Evolutionary conservation across 2,329 filamentous ascomycete genomes (phyloP).

Genomic region (Blumeria hordei): DNA sequence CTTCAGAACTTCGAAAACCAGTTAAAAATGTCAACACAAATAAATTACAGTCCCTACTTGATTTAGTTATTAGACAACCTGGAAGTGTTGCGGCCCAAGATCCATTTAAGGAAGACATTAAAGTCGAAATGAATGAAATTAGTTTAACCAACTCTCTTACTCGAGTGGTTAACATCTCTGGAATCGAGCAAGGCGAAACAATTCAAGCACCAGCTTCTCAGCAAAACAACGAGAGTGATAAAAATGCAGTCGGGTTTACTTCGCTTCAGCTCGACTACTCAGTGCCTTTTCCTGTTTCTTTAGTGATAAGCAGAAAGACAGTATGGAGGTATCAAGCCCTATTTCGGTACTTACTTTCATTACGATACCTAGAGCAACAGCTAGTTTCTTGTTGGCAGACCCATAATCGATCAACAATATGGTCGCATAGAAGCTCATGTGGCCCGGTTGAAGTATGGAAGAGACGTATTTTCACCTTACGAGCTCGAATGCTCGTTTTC

Average conservation of each 20-base stretch:
- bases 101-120: conserved; percentile 95
- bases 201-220: conserved; percentile 48
- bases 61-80: conserved; percentile 85
- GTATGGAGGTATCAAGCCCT: conserved; percentile 91
- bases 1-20: conserved; percentile 73
- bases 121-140: conserved; percentile 89
- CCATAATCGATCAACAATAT: conserved; percentile 57
- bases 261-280: conserved; percentile 84
- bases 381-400: conserved; percentile 76
- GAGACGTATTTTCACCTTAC: conserved; percentile 68
- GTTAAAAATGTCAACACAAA: conserved; percentile 72
- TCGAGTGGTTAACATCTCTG: conserved; percentile 88
- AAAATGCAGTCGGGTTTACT: conserved; percentile 72
- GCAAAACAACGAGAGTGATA: conserved; percentile 48
- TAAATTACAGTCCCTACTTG: conserved; percentile 87
- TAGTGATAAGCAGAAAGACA: conserved; percentile 89
- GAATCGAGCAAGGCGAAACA: conserved; percentile 72
- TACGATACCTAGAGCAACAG: conserved; percentile 73
- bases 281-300: conserved; percentile 81
- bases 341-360: conserved; percentile 76
- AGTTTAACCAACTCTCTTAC: conserved; percentile 84
- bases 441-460: conserved; percentile 75
- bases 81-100: conserved; percentile 84
- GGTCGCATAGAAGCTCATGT: conserved; percentile 58
- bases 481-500: conserved; percentile 88